These are phyloP conservation scores for Lepiota venenata DNA, from an alignment of 768 basidiomycete genomes.

Conservation along the genomic window DNA sequence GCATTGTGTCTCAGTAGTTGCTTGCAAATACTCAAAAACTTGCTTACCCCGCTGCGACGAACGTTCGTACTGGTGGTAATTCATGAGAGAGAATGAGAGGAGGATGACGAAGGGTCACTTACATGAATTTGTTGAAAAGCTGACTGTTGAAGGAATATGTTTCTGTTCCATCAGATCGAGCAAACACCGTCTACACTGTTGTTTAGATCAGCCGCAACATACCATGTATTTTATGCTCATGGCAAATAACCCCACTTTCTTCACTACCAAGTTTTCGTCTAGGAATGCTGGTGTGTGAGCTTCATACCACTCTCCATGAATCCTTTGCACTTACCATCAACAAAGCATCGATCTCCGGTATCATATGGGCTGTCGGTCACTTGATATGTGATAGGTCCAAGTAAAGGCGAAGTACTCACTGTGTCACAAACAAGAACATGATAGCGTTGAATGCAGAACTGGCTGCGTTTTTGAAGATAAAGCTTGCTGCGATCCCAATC, in stretches of 20 bases:
- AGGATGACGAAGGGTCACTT: slow-evolving; percentile 17
- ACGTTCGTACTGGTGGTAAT: slow-evolving; percentile 55
- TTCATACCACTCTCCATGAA: background rate
- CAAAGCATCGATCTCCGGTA: no score
- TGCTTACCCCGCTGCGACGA: slow-evolving; percentile 62
- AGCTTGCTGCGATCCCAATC: slow-evolving; percentile 78
- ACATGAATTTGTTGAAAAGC: slow-evolving; percentile 75
- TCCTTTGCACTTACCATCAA: slow-evolving; percentile 18
- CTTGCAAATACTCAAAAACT: background rate
- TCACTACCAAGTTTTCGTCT: slow-evolving; percentile 73
- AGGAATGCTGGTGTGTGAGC: background rate
- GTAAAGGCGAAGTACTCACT: no score
- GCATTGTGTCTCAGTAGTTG: slow-evolving; percentile 12
- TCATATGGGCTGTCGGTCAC: no score
- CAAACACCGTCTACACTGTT: slow-evolving; percentile 54
- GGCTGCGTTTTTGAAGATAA: slow-evolving; percentile 76
- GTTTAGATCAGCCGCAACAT: background rate
- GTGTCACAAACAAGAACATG: slow-evolving; percentile 81
- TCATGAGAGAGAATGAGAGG: background rate
- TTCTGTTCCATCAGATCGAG: slow-evolving; percentile 70
- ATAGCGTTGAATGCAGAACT: slow-evolving; percentile 74
- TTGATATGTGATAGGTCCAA: no score
- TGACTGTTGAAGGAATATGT: slow-evolving; percentile 83
- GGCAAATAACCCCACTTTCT: slow-evolving; percentile 78
- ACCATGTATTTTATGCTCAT: slow-evolving; percentile 27